Conservation (phyloP, 805 yeast genomes). For the Saccharomycopsis olivae region DNA sequence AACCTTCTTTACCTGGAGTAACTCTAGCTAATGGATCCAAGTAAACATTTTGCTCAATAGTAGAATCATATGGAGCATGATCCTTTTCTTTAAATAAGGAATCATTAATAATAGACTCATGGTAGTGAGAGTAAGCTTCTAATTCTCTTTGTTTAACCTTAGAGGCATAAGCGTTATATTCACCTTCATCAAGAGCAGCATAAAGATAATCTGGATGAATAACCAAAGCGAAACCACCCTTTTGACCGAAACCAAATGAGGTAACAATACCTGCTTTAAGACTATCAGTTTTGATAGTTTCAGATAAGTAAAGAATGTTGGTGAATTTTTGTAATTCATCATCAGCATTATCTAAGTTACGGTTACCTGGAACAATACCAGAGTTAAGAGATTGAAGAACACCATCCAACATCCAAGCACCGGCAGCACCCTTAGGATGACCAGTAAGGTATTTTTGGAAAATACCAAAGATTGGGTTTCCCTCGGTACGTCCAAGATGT, state of each 20-base stretch:
- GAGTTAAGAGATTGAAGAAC: conserved; percentile 84
- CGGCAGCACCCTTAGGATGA: conserved; percentile 99
- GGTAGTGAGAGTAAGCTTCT: conserved; percentile 89
- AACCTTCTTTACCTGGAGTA: conserved; percentile 28
- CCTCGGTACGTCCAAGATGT: conserved; percentile 93
- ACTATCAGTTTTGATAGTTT: conserved; percentile 90
- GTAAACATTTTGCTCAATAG: conserved; percentile 82
- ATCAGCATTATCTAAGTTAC: conserved; percentile 97
- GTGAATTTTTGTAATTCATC: conserved; percentile 70
- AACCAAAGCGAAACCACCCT: conserved; percentile 93
- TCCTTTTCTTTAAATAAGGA: conserved; percentile 88
- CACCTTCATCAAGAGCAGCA: conserved; percentile 63
- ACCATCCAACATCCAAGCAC: conserved; percentile 99
- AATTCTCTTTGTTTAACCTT: conserved; percentile 77
- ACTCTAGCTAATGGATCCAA: conserved; percentile 92
- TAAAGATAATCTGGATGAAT: conserved; percentile 90
- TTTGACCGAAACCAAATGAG: conserved; percentile 98
- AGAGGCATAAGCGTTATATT: conserved; percentile 59
- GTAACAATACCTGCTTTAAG: conserved; percentile 94
- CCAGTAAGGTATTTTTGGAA: conserved; percentile 99
- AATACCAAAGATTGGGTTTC: conserved; percentile 95
- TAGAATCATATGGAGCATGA: conserved; percentile 84
- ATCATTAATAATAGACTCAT: conserved; percentile 86
- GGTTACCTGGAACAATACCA: conserved; percentile 96
- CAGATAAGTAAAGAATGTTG: conserved; percentile 87